A percentile compares a stretch with the other conserved stretches of the same genome.
These are phyloP conservation scores for Lipomyces yamadae DNA, from an alignment of 805 yeast species.

Conservation along the genomic window DNA sequence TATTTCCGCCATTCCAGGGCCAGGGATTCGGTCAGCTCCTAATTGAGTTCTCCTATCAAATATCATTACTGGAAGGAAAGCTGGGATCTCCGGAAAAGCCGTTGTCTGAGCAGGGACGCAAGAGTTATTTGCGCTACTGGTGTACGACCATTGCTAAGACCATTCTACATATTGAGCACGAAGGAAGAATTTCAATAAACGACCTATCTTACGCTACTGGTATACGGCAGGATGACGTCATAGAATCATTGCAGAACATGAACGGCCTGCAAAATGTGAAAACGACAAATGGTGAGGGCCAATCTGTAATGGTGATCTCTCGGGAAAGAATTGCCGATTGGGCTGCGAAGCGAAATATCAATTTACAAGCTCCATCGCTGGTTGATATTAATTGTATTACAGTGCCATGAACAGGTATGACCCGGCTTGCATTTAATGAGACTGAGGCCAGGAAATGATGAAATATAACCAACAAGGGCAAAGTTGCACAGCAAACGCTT, in stretches of 20 bases:
- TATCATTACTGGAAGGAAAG: constrained; percentile 65
- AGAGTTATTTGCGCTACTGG: constrained; percentile 81
- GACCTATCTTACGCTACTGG: constrained; percentile 44
- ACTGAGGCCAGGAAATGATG: too few relatives aligned
- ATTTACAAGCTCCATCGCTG: constrained; percentile 8
- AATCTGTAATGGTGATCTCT: constrained; percentile 9
- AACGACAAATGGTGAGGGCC: neutral
- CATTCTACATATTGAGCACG: constrained; percentile 26
- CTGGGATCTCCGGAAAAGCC: constrained; percentile 89
- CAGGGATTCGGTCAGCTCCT: constrained; percentile 75
- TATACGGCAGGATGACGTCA: constrained; percentile 46
- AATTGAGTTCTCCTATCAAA: constrained; percentile 79
- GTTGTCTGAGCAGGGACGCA: constrained; percentile 76
- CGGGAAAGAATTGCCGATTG: constrained; percentile 18
- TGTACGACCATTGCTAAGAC: constrained; percentile 53
- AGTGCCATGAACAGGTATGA: constrained; percentile 6
- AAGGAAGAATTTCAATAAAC: constrained; percentile 38
- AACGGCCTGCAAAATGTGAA: constrained; percentile 37
- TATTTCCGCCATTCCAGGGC: constrained; percentile 91
- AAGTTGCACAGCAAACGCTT: neutral
- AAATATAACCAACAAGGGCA: neutral
- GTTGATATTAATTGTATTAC: constrained; percentile 27
- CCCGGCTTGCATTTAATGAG: neutral
- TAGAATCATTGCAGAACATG: constrained; percentile 43
- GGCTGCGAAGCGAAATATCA: constrained; percentile 20